A percentile compares a stretch with the other conserved stretches of the same genome.
Evolutionary conservation across 2,329 filamentous ascomycete genomes (phyloP).

Genomic region (Fusarium sp.): DNA sequence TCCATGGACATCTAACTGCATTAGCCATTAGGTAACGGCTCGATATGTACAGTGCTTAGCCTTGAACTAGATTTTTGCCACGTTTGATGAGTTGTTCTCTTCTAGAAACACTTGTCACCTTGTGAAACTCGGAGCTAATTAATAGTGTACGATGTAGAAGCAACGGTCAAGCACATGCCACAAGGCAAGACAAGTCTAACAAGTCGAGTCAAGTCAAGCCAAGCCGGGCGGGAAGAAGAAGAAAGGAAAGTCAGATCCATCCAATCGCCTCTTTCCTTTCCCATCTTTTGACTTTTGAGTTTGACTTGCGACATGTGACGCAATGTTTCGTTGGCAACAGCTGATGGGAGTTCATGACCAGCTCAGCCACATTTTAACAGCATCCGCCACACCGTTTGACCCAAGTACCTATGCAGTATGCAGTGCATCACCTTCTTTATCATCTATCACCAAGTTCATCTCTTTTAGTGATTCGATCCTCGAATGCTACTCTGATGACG

Average conservation of each 20-base stretch:
- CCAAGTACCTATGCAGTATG: too few relatives aligned
- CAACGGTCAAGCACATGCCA: not conserved
- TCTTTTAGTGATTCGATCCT: not conserved
- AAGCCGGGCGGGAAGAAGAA: constrained; percentile 17
- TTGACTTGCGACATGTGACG: constrained; percentile 31
- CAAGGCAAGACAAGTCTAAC: not conserved
- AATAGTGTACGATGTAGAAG: not conserved
- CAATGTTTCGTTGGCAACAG: constrained; percentile 25
- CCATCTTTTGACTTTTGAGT: constrained; percentile 11
- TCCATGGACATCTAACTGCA: constrained; percentile 10
- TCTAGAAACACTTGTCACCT: constrained; percentile 30
- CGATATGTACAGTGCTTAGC: constrained; percentile 19
- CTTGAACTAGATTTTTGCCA: constrained; percentile 27
- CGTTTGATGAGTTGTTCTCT: constrained; percentile 35
- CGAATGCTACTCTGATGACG: constrained; percentile 1
- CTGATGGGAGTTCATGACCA: constrained; percentile 37
- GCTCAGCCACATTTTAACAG: constrained; percentile 17
- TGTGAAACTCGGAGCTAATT: constrained; percentile 15
- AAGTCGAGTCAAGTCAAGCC: not conserved
- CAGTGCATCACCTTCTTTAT: too few relatives aligned
- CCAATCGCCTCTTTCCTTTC: constrained; percentile 26
- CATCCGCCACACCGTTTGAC: constrained; percentile 19
- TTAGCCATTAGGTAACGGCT: not conserved
- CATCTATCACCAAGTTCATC: not conserved
- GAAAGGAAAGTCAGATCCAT: not conserved